phyloP scores from a whole-genome alignment of 2,329 filamentous ascomycete genomes.

The Diplodia scrobiculata region DNA sequence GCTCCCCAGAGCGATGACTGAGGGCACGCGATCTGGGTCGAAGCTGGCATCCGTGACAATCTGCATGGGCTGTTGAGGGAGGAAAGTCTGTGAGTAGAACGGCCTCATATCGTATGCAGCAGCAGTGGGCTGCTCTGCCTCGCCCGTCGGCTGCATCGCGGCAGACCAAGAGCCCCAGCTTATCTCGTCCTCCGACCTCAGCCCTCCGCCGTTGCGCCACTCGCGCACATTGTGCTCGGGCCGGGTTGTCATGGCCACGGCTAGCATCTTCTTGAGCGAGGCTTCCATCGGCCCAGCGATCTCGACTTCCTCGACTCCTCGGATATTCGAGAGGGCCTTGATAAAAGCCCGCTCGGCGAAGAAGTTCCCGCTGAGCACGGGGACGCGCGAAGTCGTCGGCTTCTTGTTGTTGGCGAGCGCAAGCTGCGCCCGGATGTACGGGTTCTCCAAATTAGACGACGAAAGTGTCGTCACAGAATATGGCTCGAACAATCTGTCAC shows the following conservation, averaged over 20 bases:
- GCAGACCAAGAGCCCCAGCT: conserved; percentile 7
- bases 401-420: not conserved
- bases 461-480: conserved; percentile 30
- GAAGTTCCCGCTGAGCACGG: conserved; percentile 2
- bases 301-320: conserved; percentile 31
- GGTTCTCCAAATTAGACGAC: conserved; percentile 10
- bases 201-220: not conserved
- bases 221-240: conserved; percentile 7
- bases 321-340: conserved; percentile 33
- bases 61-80: not conserved
- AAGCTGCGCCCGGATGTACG: not conserved
- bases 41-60: not conserved
- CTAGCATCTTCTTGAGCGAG: conserved; percentile 10
- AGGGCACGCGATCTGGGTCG: not conserved
- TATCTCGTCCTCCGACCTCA: conserved; percentile 12
- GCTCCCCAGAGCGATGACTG: not conserved
- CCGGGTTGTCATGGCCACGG: conserved; percentile 17
- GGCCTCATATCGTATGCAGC: not conserved
- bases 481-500: conserved; percentile 26
- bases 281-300: conserved; percentile 26
- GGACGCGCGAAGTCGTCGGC: not conserved
- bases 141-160: conserved; percentile 5
- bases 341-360: conserved; percentile 31
- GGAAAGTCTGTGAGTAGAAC: not conserved
- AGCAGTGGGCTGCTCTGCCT: not conserved